Evolutionary conservation across 768 basidiomycete species (phyloP).

Genomic region (Plicaturopsis crispa): DNA sequence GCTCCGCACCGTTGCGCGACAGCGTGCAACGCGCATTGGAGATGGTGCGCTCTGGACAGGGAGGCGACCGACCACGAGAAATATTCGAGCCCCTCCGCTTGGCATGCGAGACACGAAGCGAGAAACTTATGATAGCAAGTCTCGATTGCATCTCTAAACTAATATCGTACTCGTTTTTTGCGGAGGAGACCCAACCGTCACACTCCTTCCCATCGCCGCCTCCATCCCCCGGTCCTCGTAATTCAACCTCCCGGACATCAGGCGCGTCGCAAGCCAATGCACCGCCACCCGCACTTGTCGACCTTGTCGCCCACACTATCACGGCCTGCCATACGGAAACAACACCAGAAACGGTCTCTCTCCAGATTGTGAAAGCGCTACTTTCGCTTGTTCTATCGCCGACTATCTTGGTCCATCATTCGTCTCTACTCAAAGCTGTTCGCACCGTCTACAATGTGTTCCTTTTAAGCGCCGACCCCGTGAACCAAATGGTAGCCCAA

Average conservation of each 20-base stretch:
- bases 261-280: conserved; percentile 38
- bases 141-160: conserved; percentile 97
- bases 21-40: conserved; percentile 78
- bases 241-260: conserved; percentile 15
- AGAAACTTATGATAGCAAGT: conserved; percentile 93
- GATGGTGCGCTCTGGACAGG: conserved; percentile 68
- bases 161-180: conserved; percentile 95
- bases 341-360: conserved; percentile 83
- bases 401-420: conserved; percentile 88
- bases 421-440: conserved; percentile 90
- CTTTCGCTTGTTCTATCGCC: conserved; percentile 84
- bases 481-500: conserved; percentile 97
- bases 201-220: conserved; percentile 62
- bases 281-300: conserved; percentile 74
- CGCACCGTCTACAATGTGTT: conserved; percentile 99
- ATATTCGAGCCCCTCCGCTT: conserved; percentile 94
- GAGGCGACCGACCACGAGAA: conserved; percentile 71
- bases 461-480: conserved; percentile 78
- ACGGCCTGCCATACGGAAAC: conserved; percentile 85
- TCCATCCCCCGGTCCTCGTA: conserved; percentile 53
- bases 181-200: conserved; percentile 48
- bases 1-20: conserved; percentile 74
- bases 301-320: conserved; percentile 91
- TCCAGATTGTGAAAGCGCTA: conserved; percentile 95
- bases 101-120: conserved; percentile 91